A percentile compares a stretch with the other conserved stretches of the same genome.
These are phyloP conservation scores for Amanita pseudoporphyria DNA, from an alignment of 768 basidiomycete genomes.

Conservation along the genomic window DNA sequence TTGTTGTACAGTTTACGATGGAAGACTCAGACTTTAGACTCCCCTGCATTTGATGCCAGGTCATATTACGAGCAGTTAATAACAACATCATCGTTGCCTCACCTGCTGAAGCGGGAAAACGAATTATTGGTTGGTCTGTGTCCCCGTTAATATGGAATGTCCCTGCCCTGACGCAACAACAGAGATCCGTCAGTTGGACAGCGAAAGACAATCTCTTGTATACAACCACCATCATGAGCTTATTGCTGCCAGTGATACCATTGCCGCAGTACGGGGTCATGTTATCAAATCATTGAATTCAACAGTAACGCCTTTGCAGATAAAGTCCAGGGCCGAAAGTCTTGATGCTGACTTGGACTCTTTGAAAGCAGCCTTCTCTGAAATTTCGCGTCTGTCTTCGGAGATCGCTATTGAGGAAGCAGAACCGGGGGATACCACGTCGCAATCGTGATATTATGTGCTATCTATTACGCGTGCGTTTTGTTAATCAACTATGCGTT, in stretches of 20 bases:
- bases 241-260: conserved; percentile 89
- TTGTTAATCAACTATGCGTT: not conserved
- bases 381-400: conserved; percentile 70
- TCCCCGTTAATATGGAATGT: not conserved
- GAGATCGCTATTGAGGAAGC: conserved; percentile 47
- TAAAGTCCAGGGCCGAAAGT: conserved; percentile 81
- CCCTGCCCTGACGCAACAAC: not conserved
- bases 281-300: not conserved
- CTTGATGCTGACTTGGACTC: conserved; percentile 79
- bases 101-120: conserved; percentile 71
- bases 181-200: conserved; percentile 86
- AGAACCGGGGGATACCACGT: not conserved
- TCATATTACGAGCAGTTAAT: conserved; percentile 82
- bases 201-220: conserved; percentile 83
- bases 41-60: conserved; percentile 72
- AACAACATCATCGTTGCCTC: conserved; percentile 65
- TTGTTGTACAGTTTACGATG: not conserved
- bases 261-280: conserved; percentile 55
- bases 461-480: not conserved
- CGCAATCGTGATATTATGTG: not conserved
- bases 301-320: conserved; percentile 32
- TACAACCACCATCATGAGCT: conserved; percentile 96
- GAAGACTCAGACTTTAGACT: no score
- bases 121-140: conserved; percentile 61
- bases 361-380: conserved; percentile 72